Evolutionary conservation across 2,329 filamentous ascomycete genomes (phyloP).

Genomic region (Lachnellula cervina): DNA sequence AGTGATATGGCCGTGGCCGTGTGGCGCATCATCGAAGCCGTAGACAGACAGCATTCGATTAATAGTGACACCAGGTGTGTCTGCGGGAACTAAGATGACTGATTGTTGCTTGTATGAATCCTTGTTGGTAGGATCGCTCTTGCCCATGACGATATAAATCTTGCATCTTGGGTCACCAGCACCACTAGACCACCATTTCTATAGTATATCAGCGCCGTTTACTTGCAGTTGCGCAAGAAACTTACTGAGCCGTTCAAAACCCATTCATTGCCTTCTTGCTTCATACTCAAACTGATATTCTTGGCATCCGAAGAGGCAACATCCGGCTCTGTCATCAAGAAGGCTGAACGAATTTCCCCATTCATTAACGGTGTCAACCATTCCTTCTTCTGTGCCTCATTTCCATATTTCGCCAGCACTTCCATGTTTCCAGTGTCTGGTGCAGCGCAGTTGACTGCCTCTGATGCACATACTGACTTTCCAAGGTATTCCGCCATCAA

Average conservation of each 20-base stretch:
- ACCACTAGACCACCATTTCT: conserved; percentile 99
- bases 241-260: conserved; percentile 80
- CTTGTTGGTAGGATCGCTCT: conserved; percentile 70
- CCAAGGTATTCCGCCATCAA: conserved; percentile 96
- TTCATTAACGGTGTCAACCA: conserved; percentile 81
- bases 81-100: conserved; percentile 80
- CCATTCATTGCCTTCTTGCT: conserved; percentile 78
- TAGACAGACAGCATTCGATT: conserved; percentile 92
- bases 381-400: conserved; percentile 73
- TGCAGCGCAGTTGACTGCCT: conserved; percentile 85
- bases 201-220: conserved; percentile 19
- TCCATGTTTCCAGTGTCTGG: conserved; percentile 97
- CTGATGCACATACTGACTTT: conserved; percentile 75
- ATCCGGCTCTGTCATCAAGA: conserved; percentile 90
- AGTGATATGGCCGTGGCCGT: conserved; percentile 88
- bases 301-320: conserved; percentile 86
- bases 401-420: conserved; percentile 87
- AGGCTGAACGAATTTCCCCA: conserved; percentile 81
- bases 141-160: conserved; percentile 96
- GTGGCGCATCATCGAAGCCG: conserved; percentile 96
- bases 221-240: conserved; percentile 1
- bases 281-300: conserved; percentile 84
- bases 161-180: conserved; percentile 89
- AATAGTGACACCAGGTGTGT: conserved; percentile 81
- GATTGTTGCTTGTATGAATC: conserved; percentile 88